phyloP scores from a whole-genome alignment of 1,139 yeast genomes.

The Candida glucosophila region DNA sequence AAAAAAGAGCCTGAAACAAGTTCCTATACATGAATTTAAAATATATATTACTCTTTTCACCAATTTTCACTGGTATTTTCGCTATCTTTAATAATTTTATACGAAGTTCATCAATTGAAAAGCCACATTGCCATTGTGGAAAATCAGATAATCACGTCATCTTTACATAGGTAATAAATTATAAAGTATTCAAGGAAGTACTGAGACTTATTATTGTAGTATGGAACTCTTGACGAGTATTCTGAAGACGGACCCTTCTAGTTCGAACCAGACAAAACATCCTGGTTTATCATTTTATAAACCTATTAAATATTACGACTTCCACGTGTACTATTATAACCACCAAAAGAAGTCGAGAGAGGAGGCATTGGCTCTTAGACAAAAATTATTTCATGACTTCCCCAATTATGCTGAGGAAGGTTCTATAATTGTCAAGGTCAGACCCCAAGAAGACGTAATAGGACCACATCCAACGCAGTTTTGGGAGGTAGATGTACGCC shows the following conservation, averaged over 20 bases:
- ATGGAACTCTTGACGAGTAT: constrained; percentile 25
- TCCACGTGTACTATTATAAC: constrained; percentile 24
- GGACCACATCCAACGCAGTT: constrained; percentile 26
- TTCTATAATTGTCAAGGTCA: constrained; percentile 20
- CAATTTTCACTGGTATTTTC: too few relatives aligned
- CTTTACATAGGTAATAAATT: background rate
- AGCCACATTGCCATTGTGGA: background rate
- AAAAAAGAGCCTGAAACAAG: too few relatives aligned
- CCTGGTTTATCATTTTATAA: constrained; percentile 13
- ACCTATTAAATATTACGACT: constrained; percentile 27
- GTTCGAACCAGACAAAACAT: constrained; percentile 14
- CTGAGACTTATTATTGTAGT: background rate
- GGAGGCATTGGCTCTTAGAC: constrained; percentile 16
- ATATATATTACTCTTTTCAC: too few relatives aligned
- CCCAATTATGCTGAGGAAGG: constrained; percentile 17
- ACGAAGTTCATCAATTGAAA: too few relatives aligned
- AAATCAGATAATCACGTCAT: background rate
- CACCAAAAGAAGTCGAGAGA: constrained; percentile 10
- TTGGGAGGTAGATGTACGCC: constrained; percentile 25
- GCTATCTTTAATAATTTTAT: too few relatives aligned
- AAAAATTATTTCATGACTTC: constrained; percentile 17
- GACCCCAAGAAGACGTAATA: constrained; percentile 17
- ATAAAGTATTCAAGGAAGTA: too few relatives aligned
- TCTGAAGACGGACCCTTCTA: constrained; percentile 10
- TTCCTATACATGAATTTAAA: too few relatives aligned